Evolutionary conservation across 1,284 basidiomycete genomes (phyloP), one percentile per base, ranked within the genome.

Genomic region (Schizophyllum commune): DNA sequence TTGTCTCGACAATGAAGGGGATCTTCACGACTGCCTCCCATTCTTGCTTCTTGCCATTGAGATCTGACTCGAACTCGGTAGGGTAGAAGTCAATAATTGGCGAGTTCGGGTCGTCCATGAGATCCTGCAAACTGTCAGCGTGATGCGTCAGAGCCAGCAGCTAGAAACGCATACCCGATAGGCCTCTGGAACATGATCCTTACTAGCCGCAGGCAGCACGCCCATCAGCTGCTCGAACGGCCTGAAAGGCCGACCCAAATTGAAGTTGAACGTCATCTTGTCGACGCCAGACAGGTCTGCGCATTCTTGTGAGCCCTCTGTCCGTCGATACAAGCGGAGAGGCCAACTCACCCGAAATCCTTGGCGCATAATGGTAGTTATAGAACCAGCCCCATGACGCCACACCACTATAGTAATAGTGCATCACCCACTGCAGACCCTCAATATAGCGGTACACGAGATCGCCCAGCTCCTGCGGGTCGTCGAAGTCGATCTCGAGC

Each of bases 11-110:
- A 65, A 99, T 99, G 75, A 99, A 99, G 0, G 97, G 97, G 67
- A 99, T 98, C 77, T 99, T 98, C 63, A 99, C 94, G 62, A 99
- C 86, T 0, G 96, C 96, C 73, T 99, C 97, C 97, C 97, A 99
- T 39, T 98, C 96, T 68, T 91, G 88, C 73, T 96, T 99, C 82
- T 99, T 99, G 57, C 97, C 97, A 69, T 99, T 99, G 70, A 98
- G 76, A 76, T 99, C 97, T 65, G 86, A 86, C 66, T 94, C 94
- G 67, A 98, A 99, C 59, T 93, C 85, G 15, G 78, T 67, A 0
- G 97, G 97, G 72, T 99, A 99, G 77, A 99, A 99, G 71, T 97
- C 93, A 59, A 93, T 74, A 68, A 99, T 98, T 0, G 94, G 85
- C 4, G 96, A 99, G 62, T 83, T 86, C 4, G 86, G 76, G 67